Conservation (phyloP, 2,329 filamentous ascomycete genomes). For the Venturia pyrina region DNA sequence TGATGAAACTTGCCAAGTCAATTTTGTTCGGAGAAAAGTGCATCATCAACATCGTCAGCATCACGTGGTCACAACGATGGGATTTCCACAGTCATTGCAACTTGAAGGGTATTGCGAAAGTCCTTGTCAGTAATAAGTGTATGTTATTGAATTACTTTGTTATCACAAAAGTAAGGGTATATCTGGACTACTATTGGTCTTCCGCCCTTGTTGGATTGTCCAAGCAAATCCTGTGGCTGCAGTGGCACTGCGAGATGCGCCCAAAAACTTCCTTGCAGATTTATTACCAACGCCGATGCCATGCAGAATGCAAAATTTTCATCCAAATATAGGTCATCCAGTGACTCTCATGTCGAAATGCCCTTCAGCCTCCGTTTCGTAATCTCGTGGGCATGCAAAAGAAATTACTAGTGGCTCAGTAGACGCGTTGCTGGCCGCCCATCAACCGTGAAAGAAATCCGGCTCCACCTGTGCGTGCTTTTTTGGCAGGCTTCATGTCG, state of each 20-base stretch:
- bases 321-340: slow-evolving; percentile 2
- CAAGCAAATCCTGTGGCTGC: not conserved
- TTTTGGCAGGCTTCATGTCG: slow-evolving; percentile 28
- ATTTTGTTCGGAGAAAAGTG: not conserved
- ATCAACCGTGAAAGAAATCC: slow-evolving; percentile 12
- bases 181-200: not conserved
- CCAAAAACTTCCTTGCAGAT: not conserved
- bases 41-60: not conserved
- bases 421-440: slow-evolving; percentile 6
- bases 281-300: slow-evolving; percentile 4
- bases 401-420: not conserved
- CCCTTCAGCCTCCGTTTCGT: not conserved
- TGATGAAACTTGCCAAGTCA: not conserved
- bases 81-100: not conserved
- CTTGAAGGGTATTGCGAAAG: not conserved
- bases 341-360: not conserved
- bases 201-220: not conserved
- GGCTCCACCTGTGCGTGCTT: slow-evolving; percentile 22
- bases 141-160: not conserved
- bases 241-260: not conserved
- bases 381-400: not conserved
- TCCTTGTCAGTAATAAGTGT: not conserved
- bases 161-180: not conserved
- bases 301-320: not conserved
- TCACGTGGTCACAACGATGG: not conserved